Evolutionary conservation across 139 green algal species (phyloP), one percentile per base, ranked within the genome.

Genomic region (Chlorokybus atmophyticus): DNA sequence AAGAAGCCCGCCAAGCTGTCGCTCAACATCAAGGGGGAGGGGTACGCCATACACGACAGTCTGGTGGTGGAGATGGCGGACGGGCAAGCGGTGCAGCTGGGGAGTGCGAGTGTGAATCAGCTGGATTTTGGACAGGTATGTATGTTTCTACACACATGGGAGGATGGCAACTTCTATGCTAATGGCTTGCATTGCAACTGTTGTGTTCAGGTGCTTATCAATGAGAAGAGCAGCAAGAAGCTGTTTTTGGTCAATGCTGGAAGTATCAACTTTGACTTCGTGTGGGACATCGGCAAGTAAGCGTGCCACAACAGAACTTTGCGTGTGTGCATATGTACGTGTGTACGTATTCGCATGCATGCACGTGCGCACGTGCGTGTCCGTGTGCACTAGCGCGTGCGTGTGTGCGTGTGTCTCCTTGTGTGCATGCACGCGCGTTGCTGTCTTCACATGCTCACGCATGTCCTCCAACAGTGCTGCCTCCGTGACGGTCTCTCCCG

Each of bases 21-120:
- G 40, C 59, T 90, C 19, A 87, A 90, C 67, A 66, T 87, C 39
- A 85, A 87, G 65, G 83, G 83, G 54, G 83, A 89, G 60, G 83
- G 83, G 29, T 85, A 82, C 40, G 67, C 67, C 1, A 75, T 89
- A 41, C 75, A 81, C 49, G 68, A 82, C 25, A 44, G 10, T 44
- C 10, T 14, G 10, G 35, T 14, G 14, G 35, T 10, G 14, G 35
- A 44, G 35, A 44, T 44, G 10, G 10, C 35, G 10, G 35, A 10
- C 10, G 35, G 35, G 35, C 24, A 52, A 10, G 64, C 52, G 1
- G 27, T 84, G 28, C 40, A 70, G 39, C 64, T 87, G 38, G 64
- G 67, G 25, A 53, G 70, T 3, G 28, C 41, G 2, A 61, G 29
- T 5, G 27, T 49, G 27, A 90, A 90, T 64, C 49, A 39, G 0